phyloP scores from a whole-genome alignment of 2,329 filamentous ascomycete genomes.

The Alternaria brassicicola region DNA sequence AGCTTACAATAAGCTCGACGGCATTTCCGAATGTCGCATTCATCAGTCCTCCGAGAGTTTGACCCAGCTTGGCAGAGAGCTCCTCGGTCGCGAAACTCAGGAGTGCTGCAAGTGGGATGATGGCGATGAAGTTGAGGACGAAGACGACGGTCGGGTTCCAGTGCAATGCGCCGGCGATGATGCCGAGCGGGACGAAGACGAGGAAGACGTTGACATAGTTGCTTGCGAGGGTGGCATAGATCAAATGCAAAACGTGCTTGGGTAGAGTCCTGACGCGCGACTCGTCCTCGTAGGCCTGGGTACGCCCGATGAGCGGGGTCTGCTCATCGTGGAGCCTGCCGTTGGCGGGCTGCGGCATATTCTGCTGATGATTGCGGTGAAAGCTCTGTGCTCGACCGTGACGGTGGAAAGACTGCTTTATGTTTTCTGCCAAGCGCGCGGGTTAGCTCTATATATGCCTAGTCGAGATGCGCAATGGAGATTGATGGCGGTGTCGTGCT shows the following conservation, averaged over 20 bases:
- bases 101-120: conserved; percentile 75
- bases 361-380: conserved; percentile 7
- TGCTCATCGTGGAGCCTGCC: conserved; percentile 36
- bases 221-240: conserved; percentile 54
- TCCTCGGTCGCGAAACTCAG: conserved; percentile 81
- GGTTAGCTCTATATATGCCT: conserved; percentile 8
- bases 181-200: conserved; percentile 75
- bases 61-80: conserved; percentile 72
- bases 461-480: conserved; percentile 1
- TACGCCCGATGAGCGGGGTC: conserved; percentile 38
- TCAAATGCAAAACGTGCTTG: conserved; percentile 43
- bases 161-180: conserved; percentile 66
- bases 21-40: conserved; percentile 83
- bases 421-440: conserved; percentile 34
- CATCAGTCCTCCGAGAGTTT: conserved; percentile 74
- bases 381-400: conserved; percentile 33
- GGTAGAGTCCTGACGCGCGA: conserved; percentile 37
- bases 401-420: conserved; percentile 44
- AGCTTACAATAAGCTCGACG: conserved; percentile 73
- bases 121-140: conserved; percentile 79
- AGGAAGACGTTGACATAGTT: conserved; percentile 73
- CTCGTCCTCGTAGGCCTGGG: conserved; percentile 27
- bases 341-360: conserved; percentile 37
- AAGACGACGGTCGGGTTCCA: conserved; percentile 74
- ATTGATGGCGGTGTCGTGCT: conserved; percentile 6